Conservation (phyloP, 371 early-diverging fungal genomes). For the Massospora cicadina region DNA sequence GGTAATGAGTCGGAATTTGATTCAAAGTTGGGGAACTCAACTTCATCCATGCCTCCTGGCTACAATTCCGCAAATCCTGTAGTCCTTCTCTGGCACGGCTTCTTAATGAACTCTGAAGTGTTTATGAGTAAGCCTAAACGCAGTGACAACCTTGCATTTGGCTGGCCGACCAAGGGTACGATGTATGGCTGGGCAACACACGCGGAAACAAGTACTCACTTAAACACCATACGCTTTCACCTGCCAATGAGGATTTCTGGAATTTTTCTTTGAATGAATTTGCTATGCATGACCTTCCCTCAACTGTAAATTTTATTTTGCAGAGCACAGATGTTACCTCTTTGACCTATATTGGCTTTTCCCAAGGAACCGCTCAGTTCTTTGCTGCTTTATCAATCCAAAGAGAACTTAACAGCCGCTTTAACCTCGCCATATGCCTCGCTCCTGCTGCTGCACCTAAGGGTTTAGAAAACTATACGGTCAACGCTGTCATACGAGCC, state of each 20-base stretch:
- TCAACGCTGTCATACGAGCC: slow-evolving; percentile 67
- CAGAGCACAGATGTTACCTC: slow-evolving; percentile 49
- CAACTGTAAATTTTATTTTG: slow-evolving; percentile 69
- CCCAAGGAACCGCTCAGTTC: slow-evolving; percentile 87
- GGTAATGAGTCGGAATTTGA: too few species aligned
- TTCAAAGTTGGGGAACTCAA: too few species aligned
- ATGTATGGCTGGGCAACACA: slow-evolving; percentile 95
- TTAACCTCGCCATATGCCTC: slow-evolving; percentile 76
- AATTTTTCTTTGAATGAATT: slow-evolving; percentile 86
- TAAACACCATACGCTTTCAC: slow-evolving; percentile 51
- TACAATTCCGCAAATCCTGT: too few species aligned
- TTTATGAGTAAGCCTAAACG: slow-evolving; percentile 71
- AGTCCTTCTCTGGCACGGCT: slow-evolving; percentile 86
- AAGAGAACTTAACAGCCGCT: slow-evolving; percentile 52
- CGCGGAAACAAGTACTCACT: slow-evolving; percentile 91
- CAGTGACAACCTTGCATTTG: slow-evolving; percentile 42
- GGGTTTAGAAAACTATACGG: slow-evolving; percentile 52
- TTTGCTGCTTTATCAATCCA: slow-evolving; percentile 76
- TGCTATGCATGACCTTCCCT: slow-evolving; percentile 71
- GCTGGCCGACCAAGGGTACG: slow-evolving; percentile 64
- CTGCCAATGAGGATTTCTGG: slow-evolving; percentile 67
- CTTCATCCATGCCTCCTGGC: too few species aligned
- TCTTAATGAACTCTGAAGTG: slow-evolving; percentile 82
- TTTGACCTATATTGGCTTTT: slow-evolving; percentile 88
- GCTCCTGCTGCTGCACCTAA: slow-evolving; percentile 84